Conservation (phyloP, 2,329 filamentous ascomycete species). For the Xylariaceae sp. region DNA sequence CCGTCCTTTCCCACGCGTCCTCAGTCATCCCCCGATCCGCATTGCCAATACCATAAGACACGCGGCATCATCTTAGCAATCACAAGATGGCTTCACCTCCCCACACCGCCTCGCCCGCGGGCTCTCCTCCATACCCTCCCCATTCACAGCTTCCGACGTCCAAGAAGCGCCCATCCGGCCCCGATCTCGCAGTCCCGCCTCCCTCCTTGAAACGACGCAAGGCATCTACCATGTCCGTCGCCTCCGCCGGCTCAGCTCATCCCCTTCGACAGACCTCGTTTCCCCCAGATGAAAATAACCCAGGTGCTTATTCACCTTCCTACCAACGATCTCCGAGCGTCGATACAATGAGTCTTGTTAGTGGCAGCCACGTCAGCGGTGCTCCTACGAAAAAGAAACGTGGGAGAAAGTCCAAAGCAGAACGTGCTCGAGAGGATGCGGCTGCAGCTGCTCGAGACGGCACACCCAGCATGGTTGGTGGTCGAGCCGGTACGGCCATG, state of each 20-base stretch:
- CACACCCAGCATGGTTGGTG: conserved; percentile 40
- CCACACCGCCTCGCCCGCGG: conserved; percentile 45
- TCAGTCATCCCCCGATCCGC: no score
- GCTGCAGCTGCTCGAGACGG: conserved; percentile 38
- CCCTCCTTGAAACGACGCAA: conserved; percentile 65
- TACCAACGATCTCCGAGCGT: conserved; percentile 62
- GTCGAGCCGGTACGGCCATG: conserved; percentile 42
- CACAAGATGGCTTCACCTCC: conserved; percentile 54
- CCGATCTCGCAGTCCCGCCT: conserved; percentile 46
- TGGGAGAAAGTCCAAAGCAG: conserved; percentile 57
- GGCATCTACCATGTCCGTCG: conserved; percentile 57
- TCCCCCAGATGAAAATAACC: conserved; percentile 54
- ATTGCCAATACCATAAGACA: no score
- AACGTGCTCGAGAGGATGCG: conserved; percentile 47
- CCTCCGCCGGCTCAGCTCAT: conserved; percentile 52
- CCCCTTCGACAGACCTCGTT: conserved; percentile 79
- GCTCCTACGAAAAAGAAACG: conserved; percentile 54
- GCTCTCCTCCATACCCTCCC: conserved; percentile 52
- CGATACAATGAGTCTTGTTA: conserved; percentile 57
- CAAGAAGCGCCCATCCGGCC: conserved; percentile 59
- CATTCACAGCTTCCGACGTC: conserved; percentile 53
- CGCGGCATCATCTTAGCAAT: no score
- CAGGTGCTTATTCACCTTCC: conserved; percentile 45
- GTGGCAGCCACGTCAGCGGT: conserved; percentile 55
- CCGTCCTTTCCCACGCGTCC: no score